Evolutionary conservation across 2,329 filamentous ascomycete genomes (phyloP), one percentile per base, ranked within the genome.

Genomic region (Trichoderma oligosporum): DNA sequence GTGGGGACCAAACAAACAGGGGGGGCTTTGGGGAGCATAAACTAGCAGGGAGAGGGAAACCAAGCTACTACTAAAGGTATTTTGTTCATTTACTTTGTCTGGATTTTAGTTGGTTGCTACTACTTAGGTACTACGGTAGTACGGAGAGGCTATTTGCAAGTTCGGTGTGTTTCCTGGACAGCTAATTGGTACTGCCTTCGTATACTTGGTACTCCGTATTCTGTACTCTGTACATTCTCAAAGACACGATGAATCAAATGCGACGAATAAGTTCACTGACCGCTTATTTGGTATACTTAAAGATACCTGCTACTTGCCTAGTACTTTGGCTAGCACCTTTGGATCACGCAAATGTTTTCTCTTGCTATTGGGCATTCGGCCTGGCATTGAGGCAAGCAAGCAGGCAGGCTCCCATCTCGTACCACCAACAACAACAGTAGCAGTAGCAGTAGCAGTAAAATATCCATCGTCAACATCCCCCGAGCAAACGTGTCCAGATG

Each of bases 231-330:
- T 18, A 7, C 4, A 18, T 12, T 7, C 18, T 41, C 22, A 41
- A 20, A 20, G 18, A 20, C 20, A 41, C 38, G 22, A 20, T 41
- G 38, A 20, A 22, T 11, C 38, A 11, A 41, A 41, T 22, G 18
- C n/a, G n/a, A n/a, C n/a, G n/a, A n/a, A n/a, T n/a, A 41, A 22
- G 18, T 18, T 20, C 38, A 51, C 48, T 52, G 48, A 41, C 48
- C 24, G 18, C 16, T 25, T 41, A 31, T 16, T 52, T 22, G 24
- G 14, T 27, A 25, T 31, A 27, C 36, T 39, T 31, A n/a, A 41
- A 18, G 18, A 8, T 20, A 16, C 38, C 31, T 31, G 36, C 48
- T 24, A 41, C 48, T 52, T 25, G n/a, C n/a, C n/a, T n/a, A n/a
- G n/a, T n/a, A n/a, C n/a, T n/a, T n/a, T n/a, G n/a, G n/a, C n/a